These are phyloP conservation scores for Syzygium grande DNA, from an alignment of 345 rosid genomes.

Conservation along the genomic window DNA sequence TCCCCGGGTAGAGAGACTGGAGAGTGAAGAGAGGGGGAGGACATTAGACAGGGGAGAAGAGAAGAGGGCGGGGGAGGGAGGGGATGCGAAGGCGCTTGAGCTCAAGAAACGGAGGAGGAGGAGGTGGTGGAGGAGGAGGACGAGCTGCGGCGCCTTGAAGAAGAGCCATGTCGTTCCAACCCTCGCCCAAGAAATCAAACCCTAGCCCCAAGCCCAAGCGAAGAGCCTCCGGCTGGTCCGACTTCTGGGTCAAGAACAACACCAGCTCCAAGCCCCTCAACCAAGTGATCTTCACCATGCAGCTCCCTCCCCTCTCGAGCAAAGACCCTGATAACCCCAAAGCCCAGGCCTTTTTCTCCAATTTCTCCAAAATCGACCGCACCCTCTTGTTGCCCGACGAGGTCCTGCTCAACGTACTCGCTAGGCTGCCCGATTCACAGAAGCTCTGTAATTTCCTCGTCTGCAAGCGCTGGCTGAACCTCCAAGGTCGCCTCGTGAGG, in stretches of 20 bases:
- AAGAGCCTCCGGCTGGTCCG: slow-evolving; percentile 9
- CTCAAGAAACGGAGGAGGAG: not conserved
- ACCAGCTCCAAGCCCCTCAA: slow-evolving; percentile 34
- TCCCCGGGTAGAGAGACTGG: not conserved
- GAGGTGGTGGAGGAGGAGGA: not conserved
- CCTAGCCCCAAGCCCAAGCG: slow-evolving; percentile 38
- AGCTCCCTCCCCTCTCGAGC: slow-evolving; percentile 31
- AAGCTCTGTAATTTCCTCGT: slow-evolving; percentile 46
- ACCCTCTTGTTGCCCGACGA: slow-evolving; percentile 73
- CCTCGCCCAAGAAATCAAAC: slow-evolving; percentile 20
- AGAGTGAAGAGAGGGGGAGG: not conserved
- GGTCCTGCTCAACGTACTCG: slow-evolving; percentile 56
- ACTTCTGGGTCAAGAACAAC: slow-evolving; percentile 10
- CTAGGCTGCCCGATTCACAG: slow-evolving; percentile 47
- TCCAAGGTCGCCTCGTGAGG: slow-evolving; percentile 68
- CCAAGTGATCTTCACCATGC: slow-evolving; percentile 46
- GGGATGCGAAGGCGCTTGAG: not conserved
- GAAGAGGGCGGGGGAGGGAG: not conserved
- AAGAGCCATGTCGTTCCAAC: slow-evolving; percentile 34
- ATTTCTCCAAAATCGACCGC: slow-evolving; percentile 40
- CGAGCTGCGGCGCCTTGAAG: not conserved
- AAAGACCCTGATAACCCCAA: slow-evolving; percentile 24
- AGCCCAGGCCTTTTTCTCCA: slow-evolving; percentile 38
- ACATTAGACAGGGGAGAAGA: not conserved
- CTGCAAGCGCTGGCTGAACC: slow-evolving; percentile 83